Base-by-base conservation (phyloP, 2,329 filamentous ascomycete species). In the Ophiostoma australiae region DNA sequence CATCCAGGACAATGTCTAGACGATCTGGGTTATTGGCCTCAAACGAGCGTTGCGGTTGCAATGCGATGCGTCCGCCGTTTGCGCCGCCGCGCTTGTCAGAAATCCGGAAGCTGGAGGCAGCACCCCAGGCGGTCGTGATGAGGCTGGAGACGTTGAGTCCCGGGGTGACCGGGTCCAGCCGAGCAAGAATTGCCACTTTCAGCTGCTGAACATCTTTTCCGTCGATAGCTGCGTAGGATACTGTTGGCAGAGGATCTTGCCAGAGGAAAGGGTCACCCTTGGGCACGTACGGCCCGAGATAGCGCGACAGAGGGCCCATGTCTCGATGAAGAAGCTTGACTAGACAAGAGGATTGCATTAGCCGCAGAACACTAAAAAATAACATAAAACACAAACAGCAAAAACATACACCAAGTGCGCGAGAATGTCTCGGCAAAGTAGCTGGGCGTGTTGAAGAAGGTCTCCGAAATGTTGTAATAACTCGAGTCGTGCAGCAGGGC, bases 21-120 rank as follows among this genome's bases (percentile, higher is more conserved):
- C 90, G 86, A 1, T 83, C 76, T 37, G 90, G 90, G 83, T 92
- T 91, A 86, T 94, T 94, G 78, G 89, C 85, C 77, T 87, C 80
- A 91, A 91, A 94, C 79, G 87, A 82, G 76, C 87, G 88, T 81
- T 91, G 89, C 33, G 91, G 91, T 73, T 85, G 82, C 13, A 94
- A 89, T 44, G 90, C 89, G 76, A 94, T 91, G 76, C 91, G 91
- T 17, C 87, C 91, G 76, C 91, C 91, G 76, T 94, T 94, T 80
- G 91, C 91, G 77, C 91, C 91, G 75, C 91, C 91, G 74, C 91
- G 91, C 87, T 93, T 93, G 83, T 94, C 91, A 75, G 87, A 86
- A 75, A 88, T 86, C 73, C 90, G 90, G 87, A 90, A 92, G 39
- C 89, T 89, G 2, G 90, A 89, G 33, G 90, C 89, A 0, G 90